Evolutionary conservation across 257 asterid genomes (phyloP).

Genomic region (Salvia hispanica): DNA sequence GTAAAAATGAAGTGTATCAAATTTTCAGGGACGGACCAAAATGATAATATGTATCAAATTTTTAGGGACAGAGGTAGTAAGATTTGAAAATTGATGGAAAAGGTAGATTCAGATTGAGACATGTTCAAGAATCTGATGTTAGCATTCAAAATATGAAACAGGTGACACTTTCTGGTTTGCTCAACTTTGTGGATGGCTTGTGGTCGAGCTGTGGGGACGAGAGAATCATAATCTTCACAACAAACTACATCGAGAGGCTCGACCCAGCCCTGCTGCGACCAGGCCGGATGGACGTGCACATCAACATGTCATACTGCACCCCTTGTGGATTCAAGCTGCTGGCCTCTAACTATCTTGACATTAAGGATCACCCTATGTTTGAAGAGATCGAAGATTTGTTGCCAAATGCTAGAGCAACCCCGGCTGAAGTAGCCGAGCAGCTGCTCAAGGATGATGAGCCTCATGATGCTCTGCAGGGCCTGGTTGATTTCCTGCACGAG

Average conservation of each 20-base stretch:
- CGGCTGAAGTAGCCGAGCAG: conserved; percentile 63
- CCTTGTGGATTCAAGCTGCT: conserved; percentile 47
- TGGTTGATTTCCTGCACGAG: conserved; percentile 18
- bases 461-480: conserved; percentile 39
- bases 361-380: conserved; percentile 36
- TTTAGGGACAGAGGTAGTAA: too few species aligned
- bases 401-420: conserved; percentile 36
- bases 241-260: conserved; percentile 57
- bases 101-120: too few species aligned
- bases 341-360: conserved; percentile 34
- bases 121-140: too few species aligned
- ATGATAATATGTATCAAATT: too few species aligned
- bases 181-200: conserved; percentile 65
- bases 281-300: conserved; percentile 68
- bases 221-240: conserved; percentile 57
- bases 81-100: not conserved
- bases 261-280: conserved; percentile 62
- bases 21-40: too few species aligned
- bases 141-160: not conserved
- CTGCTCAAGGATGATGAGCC: conserved; percentile 42
- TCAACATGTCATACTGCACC: conserved; percentile 61
- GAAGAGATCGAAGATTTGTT: not conserved
- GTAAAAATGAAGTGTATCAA: too few species aligned
- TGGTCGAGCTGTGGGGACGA: conserved; percentile 77
- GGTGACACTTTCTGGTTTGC: conserved; percentile 67